phyloP scores from a whole-genome alignment of 768 basidiomycete species.

The Tylopilus felleus region DNA sequence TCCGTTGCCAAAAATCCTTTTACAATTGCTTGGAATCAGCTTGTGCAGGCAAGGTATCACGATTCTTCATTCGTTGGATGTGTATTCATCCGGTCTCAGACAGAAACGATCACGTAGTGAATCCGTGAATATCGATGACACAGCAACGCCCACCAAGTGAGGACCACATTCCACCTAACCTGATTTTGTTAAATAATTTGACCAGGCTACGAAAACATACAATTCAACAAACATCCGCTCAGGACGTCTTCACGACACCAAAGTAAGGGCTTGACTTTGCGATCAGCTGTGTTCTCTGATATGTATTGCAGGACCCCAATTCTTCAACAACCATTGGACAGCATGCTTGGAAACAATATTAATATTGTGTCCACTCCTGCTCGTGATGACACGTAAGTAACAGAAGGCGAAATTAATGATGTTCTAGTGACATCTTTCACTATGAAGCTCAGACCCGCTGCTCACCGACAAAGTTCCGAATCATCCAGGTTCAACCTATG shows the following conservation, averaged over 20 bases:
- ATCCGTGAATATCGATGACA: slow-evolving; percentile 12
- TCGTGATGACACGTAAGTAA: slow-evolving; percentile 12
- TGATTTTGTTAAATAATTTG: neutral
- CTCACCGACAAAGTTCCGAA: neutral
- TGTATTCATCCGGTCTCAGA: slow-evolving; percentile 9
- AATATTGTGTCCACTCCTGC: neutral
- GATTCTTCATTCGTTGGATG: neutral
- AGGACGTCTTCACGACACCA: slow-evolving; percentile 9
- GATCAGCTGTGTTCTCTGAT: neutral
- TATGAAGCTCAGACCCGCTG: slow-evolving; percentile 3
- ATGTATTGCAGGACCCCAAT: neutral
- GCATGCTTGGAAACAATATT: neutral
- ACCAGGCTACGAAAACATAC: slow-evolving; percentile 8
- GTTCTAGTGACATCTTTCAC: slow-evolving; percentile 1
- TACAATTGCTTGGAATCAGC: slow-evolving; percentile 19
- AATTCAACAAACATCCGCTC: neutral
- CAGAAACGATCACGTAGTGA: slow-evolving; percentile 24
- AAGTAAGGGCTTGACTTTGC: neutral
- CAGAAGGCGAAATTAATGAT: neutral
- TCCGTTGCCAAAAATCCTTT: slow-evolving; percentile 15
- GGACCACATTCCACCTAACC: neutral
- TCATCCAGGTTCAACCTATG: neutral
- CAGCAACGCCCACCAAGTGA: slow-evolving; percentile 24
- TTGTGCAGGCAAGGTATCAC: slow-evolving; percentile 16
- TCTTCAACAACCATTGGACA: neutral